These are phyloP conservation scores for Colletotrichum tofieldiae DNA, from an alignment of 2,329 filamentous ascomycete species.

Conservation along the genomic window DNA sequence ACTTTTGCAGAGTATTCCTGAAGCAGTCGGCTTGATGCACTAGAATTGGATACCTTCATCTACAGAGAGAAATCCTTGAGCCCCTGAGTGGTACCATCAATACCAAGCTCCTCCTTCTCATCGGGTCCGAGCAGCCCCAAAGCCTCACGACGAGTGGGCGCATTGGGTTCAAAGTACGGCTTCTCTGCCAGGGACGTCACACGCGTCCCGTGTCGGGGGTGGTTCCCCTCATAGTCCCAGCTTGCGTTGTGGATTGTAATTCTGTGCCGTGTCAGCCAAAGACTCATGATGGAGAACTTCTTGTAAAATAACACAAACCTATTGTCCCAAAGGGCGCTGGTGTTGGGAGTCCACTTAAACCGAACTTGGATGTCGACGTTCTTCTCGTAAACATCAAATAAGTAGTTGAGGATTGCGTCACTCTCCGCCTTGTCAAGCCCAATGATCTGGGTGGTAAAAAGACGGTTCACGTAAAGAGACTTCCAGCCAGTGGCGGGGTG, in stretches of 20 bases:
- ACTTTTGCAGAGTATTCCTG: not conserved
- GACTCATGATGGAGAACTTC: not conserved
- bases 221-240: slow-evolving; percentile 79
- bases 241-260: slow-evolving; percentile 83
- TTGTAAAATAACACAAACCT: slow-evolving; percentile 56
- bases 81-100: slow-evolving; percentile 14
- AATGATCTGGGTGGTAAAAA: slow-evolving; percentile 78
- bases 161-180: slow-evolving; percentile 76
- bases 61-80: slow-evolving; percentile 38
- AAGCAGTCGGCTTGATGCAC: not conserved
- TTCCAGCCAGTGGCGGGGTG: slow-evolving; percentile 85
- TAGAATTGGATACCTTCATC: not conserved
- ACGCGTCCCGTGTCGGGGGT: slow-evolving; percentile 80
- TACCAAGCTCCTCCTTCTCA: slow-evolving; percentile 58
- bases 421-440: slow-evolving; percentile 79
- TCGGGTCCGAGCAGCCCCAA: slow-evolving; percentile 74
- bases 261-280: slow-evolving; percentile 51
- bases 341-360: slow-evolving; percentile 79
- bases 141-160: slow-evolving; percentile 77
- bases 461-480: slow-evolving; percentile 79
- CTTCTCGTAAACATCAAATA: slow-evolving; percentile 78
- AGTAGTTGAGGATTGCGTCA: slow-evolving; percentile 76
- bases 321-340: slow-evolving; percentile 81
- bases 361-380: slow-evolving; percentile 81
- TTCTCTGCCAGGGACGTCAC: slow-evolving; percentile 81